These are phyloP conservation scores for Cladophialophora yegresii DNA, from an alignment of 2,329 filamentous ascomycete genomes.

Conservation along the genomic window DNA sequence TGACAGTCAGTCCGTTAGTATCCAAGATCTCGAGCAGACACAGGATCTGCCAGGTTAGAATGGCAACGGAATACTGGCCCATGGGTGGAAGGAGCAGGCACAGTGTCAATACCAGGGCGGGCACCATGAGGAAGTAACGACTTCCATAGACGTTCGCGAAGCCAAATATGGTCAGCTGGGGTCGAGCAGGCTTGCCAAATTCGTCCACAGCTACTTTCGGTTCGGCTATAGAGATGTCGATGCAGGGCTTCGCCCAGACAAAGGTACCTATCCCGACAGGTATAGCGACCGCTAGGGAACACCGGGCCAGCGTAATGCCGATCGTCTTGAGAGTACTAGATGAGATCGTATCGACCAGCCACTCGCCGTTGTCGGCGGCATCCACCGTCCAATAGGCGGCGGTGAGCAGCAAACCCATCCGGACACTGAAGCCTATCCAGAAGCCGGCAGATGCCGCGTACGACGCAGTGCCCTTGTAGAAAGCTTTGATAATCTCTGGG, in stretches of 20 bases:
- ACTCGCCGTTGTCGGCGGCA: constrained; percentile 80
- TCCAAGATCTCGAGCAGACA: constrained; percentile 68
- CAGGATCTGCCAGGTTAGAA: constrained; percentile 86
- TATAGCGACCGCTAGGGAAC: constrained; percentile 75
- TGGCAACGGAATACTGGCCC: constrained; percentile 78
- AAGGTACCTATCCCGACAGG: constrained; percentile 84
- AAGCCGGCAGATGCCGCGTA: constrained; percentile 82
- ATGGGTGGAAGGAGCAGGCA: constrained; percentile 88
- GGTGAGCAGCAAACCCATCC: constrained; percentile 71
- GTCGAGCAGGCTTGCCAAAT: constrained; percentile 41
- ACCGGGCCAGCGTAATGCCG: constrained; percentile 76
- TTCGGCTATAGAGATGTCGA: constrained; percentile 63
- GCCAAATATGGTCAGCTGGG: constrained; percentile 74
- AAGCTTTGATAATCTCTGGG: constrained; percentile 74
- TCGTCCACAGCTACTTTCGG: constrained; percentile 46
- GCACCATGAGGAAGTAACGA: constrained; percentile 79
- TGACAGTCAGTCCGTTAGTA: constrained; percentile 62
- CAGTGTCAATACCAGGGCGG: constrained; percentile 77
- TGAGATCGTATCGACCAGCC: constrained; percentile 65
- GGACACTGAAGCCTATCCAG: constrained; percentile 62
- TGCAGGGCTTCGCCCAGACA: constrained; percentile 79
- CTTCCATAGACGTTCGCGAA: constrained; percentile 93
- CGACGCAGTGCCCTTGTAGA: constrained; percentile 77
- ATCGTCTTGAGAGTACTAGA: constrained; percentile 68
- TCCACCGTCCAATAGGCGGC: constrained; percentile 88